Percentiles rank a stretch among this genome's conserved stretches.
Conservation (phyloP, 2,329 filamentous ascomycete genomes). For the Endothia cerciana region DNA sequence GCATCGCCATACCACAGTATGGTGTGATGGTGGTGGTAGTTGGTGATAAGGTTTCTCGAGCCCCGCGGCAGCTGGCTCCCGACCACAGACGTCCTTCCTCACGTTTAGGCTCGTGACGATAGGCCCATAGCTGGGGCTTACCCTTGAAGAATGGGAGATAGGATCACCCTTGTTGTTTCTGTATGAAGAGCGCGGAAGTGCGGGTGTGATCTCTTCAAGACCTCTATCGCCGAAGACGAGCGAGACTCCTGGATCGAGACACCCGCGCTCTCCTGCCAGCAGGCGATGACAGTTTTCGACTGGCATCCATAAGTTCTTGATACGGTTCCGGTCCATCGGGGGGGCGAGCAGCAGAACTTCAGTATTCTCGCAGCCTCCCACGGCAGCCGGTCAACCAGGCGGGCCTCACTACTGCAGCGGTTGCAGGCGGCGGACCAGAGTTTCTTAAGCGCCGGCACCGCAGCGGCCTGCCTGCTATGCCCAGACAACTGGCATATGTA, state of each 20-base stretch:
- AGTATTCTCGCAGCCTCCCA: conserved; percentile 2
- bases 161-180: not conserved
- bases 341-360: not conserved
- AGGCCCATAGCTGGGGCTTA: not conserved
- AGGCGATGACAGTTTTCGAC: no score
- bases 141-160: not conserved
- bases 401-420: not conserved
- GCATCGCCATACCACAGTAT: conserved; percentile 7
- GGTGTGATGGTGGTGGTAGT: not conserved
- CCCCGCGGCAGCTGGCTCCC: not conserved
- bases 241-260: no score
- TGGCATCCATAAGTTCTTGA: not conserved
- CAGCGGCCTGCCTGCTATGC: not conserved
- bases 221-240: no score
- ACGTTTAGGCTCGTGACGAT: conserved; percentile 8
- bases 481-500: not conserved
- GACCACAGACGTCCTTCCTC: conserved; percentile 21
- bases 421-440: conserved; percentile 8
- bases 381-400: not conserved
- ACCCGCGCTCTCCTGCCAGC: no score
- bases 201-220: no score
- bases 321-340: not conserved
- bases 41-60: conserved; percentile 5
- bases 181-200: not conserved
- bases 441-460: conserved; percentile 6